These are phyloP conservation scores for Hydnum rufescens DNA, from an alignment of 768 basidiomycete species.

Conservation along the genomic window DNA sequence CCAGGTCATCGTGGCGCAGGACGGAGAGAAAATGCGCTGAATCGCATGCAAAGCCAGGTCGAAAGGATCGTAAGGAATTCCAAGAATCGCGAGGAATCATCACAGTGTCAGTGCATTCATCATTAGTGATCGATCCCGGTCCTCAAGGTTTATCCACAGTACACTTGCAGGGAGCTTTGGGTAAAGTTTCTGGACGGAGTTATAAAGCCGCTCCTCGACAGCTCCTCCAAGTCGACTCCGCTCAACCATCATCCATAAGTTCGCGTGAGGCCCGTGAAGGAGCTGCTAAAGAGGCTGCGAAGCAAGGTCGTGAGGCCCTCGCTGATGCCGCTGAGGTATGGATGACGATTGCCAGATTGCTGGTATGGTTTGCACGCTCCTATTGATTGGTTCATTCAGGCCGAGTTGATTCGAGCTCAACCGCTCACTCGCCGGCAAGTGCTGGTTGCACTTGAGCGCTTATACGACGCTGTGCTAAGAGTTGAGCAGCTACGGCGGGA, in stretches of 20 bases:
- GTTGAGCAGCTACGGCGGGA: conserved; percentile 73
- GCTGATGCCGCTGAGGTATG: conserved; percentile 5
- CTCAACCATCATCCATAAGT: conserved; percentile 21
- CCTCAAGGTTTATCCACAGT: background rate
- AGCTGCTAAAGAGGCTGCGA: conserved; percentile 23
- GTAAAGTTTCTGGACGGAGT: conserved; percentile 82
- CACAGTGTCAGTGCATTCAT: background rate
- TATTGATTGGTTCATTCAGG: background rate
- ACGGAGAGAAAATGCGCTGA: conserved; percentile 69
- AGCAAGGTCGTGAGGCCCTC: conserved; percentile 9
- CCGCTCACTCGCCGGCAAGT: conserved; percentile 59
- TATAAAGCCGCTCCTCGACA: conserved; percentile 95
- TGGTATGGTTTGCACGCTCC: background rate
- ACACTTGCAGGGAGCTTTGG: conserved; percentile 80
- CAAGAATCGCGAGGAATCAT: conserved; percentile 38
- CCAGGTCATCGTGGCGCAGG: conserved; percentile 38
- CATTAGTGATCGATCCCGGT: background rate
- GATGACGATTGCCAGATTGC: background rate
- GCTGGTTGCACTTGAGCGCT: conserved; percentile 54
- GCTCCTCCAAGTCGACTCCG: conserved; percentile 76
- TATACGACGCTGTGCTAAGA: conserved; percentile 70
- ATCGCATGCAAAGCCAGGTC: conserved; percentile 83
- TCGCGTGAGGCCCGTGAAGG: conserved; percentile 27
- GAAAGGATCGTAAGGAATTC: conserved; percentile 91
- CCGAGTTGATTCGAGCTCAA: conserved; percentile 6